Evolutionary conservation across 768 basidiomycete genomes (phyloP).

Genomic region (Grammothele lineata): DNA sequence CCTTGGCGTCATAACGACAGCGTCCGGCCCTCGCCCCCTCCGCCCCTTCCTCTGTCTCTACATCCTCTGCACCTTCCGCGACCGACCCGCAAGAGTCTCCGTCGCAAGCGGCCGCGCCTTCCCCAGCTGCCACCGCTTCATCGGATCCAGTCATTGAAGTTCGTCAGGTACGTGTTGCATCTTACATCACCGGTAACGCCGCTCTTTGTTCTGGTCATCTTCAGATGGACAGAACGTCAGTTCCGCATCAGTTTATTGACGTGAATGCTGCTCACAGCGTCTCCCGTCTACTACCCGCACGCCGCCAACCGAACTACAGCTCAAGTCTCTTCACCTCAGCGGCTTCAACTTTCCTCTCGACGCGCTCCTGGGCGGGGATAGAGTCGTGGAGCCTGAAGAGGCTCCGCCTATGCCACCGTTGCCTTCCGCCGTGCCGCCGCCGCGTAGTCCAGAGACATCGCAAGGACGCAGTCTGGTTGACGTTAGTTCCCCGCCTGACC

Average conservation of each 20-base stretch:
- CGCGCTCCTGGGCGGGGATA: conserved; percentile 1
- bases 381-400: not conserved
- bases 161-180: not conserved
- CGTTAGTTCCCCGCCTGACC: not conserved
- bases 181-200: not conserved
- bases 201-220: not conserved
- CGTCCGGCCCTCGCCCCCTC: conserved; percentile 1
- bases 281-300: not conserved
- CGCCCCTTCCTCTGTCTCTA: not conserved
- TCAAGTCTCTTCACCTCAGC: conserved; percentile 14
- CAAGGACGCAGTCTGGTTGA: not conserved
- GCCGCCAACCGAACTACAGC: conserved; percentile 1
- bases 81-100: too few relatives aligned
- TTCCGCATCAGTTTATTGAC: not conserved
- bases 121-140: too few relatives aligned
- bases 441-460: not conserved
- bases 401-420: not conserved
- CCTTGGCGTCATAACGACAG: conserved; percentile 9
- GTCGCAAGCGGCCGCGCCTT: too few relatives aligned
- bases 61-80: not conserved
- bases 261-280: not conserved
- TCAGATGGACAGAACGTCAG: not conserved
- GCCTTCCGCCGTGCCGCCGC: too few relatives aligned
- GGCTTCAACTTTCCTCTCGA: conserved; percentile 15
- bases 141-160: too few relatives aligned